These are phyloP conservation scores for Cyclocybe aegerita DNA, from an alignment of 768 basidiomycete species.

Conservation along the genomic window DNA sequence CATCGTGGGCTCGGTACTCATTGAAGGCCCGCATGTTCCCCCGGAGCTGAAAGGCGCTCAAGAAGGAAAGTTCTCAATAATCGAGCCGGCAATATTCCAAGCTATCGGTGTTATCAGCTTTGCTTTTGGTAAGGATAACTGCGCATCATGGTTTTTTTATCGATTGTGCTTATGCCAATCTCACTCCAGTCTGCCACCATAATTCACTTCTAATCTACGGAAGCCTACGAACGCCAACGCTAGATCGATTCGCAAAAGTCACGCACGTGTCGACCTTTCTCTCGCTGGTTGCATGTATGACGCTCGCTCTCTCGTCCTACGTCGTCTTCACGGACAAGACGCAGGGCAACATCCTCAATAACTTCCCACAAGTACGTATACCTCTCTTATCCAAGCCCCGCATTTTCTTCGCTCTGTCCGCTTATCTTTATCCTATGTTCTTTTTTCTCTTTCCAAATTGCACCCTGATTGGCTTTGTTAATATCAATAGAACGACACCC, in stretches of 20 bases:
- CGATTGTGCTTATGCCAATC: conserved; percentile 2
- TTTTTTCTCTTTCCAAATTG: conserved; percentile 1
- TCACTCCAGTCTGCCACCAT: conserved; percentile 81
- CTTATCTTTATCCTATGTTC: no score
- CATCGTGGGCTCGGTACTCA: conserved; percentile 83
- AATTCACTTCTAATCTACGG: conserved; percentile 97
- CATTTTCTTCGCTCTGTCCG: no score
- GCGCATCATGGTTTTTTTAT: background rate
- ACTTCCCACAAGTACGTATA: conserved; percentile 68
- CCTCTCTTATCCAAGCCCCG: background rate
- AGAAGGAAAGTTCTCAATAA: conserved; percentile 67
- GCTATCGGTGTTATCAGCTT: conserved; percentile 98
- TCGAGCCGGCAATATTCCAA: conserved; percentile 83
- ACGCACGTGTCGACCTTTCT: conserved; percentile 89
- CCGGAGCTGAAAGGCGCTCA: conserved; percentile 77
- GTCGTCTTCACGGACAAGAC: conserved; percentile 89
- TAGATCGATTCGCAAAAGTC: conserved; percentile 90
- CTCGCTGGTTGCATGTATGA: conserved; percentile 81
- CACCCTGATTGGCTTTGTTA: background rate
- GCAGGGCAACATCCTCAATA: conserved; percentile 95
- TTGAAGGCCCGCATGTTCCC: conserved; percentile 78
- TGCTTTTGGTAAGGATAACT: conserved; percentile 58
- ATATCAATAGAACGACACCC: conserved; percentile 58
- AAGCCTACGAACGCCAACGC: conserved; percentile 86
- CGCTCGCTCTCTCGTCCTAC: conserved; percentile 85